These are phyloP conservation scores for Puccinia coronata DNA, from an alignment of 1,284 basidiomycete genomes.

Conservation along the genomic window DNA sequence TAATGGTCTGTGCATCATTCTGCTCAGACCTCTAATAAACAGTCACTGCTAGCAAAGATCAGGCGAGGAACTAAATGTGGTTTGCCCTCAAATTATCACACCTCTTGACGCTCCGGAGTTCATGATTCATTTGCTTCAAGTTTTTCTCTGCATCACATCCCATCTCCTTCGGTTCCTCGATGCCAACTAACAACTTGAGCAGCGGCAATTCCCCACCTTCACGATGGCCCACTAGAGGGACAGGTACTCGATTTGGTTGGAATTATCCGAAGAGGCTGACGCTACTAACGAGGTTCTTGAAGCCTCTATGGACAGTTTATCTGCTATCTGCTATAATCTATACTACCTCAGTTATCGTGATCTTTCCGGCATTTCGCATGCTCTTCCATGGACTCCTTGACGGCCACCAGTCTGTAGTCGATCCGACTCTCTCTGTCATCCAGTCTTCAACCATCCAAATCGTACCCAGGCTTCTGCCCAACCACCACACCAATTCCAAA, in stretches of 20 bases:
- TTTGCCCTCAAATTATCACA: too few species aligned
- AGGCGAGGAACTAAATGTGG: too few species aligned
- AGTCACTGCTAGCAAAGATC: too few species aligned
- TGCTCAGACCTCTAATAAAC: too few species aligned
- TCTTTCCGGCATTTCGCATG: conserved; percentile 12
- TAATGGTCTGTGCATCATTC: too few species aligned
- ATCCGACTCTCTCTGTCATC: background rate
- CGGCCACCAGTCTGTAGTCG: conserved; percentile 3
- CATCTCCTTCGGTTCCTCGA: too few species aligned
- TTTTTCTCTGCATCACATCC: too few species aligned
- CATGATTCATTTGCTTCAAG: too few species aligned
- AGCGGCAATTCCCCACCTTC: background rate
- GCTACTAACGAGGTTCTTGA: conserved; percentile 19
- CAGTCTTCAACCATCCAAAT: conserved; percentile 21
- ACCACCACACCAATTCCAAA: background rate
- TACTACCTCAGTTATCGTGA: conserved; percentile 6
- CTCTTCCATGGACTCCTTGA: background rate
- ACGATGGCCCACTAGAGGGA: background rate
- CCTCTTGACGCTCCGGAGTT: too few species aligned
- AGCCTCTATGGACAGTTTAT: conserved; percentile 39
- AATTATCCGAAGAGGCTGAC: background rate
- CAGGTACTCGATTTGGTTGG: background rate
- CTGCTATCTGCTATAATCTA: conserved; percentile 41
- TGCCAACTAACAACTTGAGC: too few species aligned
- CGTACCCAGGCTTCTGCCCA: conserved; percentile 28